phyloP scores from a whole-genome alignment of 257 asterid species.

The Forsythia suspensa region DNA sequence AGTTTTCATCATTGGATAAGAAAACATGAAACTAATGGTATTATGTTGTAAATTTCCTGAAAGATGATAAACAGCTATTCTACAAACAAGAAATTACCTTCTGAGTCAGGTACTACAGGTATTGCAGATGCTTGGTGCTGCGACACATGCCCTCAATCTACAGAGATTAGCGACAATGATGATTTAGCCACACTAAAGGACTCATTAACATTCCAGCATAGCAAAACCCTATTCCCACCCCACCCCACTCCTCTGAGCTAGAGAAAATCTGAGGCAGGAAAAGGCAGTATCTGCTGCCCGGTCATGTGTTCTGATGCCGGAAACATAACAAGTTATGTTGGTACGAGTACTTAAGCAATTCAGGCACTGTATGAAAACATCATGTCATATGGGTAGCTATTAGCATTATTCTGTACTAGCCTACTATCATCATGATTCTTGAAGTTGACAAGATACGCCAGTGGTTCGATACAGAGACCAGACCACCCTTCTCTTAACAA shows the following conservation, averaged over 20 bases:
- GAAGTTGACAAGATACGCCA: conserved; percentile 13
- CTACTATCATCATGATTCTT: conserved; percentile 3
- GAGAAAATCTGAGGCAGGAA: neutral
- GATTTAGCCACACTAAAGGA: conserved; percentile 6
- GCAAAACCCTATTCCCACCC: conserved; percentile 21
- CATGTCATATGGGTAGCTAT: neutral
- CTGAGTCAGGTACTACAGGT: conserved; percentile 92
- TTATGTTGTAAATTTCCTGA: neutral
- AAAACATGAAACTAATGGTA: conserved; percentile 5
- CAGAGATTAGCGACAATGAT: conserved; percentile 25
- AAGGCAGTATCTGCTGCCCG: neutral
- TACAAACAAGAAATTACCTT: conserved; percentile 52
- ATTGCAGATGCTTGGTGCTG: conserved; percentile 80
- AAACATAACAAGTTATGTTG: neutral
- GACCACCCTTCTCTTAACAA: conserved; percentile 12
- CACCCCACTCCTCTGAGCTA: neutral
- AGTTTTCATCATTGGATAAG: conserved; percentile 1
- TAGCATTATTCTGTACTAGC: neutral
- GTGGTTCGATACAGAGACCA: neutral
- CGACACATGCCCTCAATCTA: conserved; percentile 93
- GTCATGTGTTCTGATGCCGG: neutral
- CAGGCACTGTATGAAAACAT: neutral
- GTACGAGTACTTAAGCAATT: neutral
- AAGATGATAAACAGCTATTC: conserved; percentile 2
- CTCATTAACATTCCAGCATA: neutral